Conservation (phyloP, 1,284 basidiomycete genomes). For the Phylloporus gajari region DNA sequence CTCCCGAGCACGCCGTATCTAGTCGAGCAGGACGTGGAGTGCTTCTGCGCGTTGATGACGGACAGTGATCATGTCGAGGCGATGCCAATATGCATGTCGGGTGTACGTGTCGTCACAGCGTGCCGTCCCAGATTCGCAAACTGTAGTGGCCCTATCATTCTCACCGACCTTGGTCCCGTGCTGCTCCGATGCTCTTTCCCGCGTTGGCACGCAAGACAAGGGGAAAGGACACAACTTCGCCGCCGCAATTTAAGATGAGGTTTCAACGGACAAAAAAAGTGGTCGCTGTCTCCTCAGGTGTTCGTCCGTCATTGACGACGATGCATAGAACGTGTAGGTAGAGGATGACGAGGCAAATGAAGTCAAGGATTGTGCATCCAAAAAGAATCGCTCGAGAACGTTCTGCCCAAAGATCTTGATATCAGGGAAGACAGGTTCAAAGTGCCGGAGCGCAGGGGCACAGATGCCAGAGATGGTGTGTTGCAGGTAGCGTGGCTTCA, state of each 20-base stretch:
- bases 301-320: not conserved
- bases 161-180: slow-evolving; percentile 2
- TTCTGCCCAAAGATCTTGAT: slow-evolving; percentile 41
- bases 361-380: slow-evolving; percentile 18
- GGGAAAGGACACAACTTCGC: slow-evolving; percentile 40
- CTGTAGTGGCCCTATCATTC: not conserved
- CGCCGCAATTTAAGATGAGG: slow-evolving; percentile 41
- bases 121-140: not conserved
- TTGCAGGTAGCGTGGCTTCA: slow-evolving; percentile 47
- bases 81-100: slow-evolving; percentile 25
- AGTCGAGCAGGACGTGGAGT: no score
- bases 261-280: slow-evolving; percentile 39
- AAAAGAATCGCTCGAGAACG: slow-evolving; percentile 30
- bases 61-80: slow-evolving; percentile 31
- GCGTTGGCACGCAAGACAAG: slow-evolving; percentile 22
- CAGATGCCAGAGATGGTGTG: slow-evolving; percentile 42
- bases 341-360: slow-evolving; percentile 11
- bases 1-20: no score
- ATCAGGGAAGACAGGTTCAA: slow-evolving; percentile 46
- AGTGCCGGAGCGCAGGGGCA: slow-evolving; percentile 43
- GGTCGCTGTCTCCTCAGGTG: slow-evolving; percentile 26
- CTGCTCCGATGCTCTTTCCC: not conserved
- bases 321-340: slow-evolving; percentile 13
- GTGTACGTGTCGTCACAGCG: slow-evolving; percentile 1
- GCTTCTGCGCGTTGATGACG: slow-evolving; percentile 36